phyloP scores from a whole-genome alignment of 345 rosid genomes.

The Euphorbia pulcherrima region DNA sequence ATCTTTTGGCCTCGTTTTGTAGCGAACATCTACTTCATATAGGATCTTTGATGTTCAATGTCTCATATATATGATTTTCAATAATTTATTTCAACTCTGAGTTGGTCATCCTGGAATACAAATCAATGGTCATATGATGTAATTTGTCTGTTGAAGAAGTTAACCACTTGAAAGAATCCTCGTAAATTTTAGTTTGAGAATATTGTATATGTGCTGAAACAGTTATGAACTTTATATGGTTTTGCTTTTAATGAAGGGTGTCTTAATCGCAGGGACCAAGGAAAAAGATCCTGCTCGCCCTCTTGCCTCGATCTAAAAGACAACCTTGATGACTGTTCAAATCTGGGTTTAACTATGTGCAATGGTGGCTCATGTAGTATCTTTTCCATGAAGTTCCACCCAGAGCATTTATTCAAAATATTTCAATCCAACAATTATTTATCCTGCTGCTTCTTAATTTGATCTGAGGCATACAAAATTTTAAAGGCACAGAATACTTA shows the following conservation, averaged over 20 bases:
- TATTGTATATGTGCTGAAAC: neutral
- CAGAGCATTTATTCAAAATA: neutral
- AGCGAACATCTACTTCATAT: neutral
- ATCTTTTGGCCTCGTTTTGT: constrained; percentile 6
- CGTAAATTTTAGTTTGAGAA: neutral
- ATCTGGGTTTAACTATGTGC: neutral
- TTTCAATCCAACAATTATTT: constrained; percentile 13
- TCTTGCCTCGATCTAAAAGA: constrained; percentile 50
- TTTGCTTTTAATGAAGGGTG: constrained; percentile 3
- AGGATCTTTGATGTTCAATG: neutral
- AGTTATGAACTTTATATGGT: neutral
- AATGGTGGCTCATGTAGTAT: constrained; percentile 7
- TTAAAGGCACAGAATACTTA: constrained; percentile 18
- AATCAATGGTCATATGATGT: neutral
- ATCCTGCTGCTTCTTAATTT: neutral
- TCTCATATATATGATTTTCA: neutral
- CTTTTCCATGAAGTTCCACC: neutral
- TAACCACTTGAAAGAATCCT: too few relatives aligned
- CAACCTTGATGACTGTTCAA: constrained; percentile 22
- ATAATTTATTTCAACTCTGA: neutral
- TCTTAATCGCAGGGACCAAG: constrained; percentile 75
- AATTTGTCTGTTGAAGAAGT: neutral
- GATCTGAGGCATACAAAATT: neutral
- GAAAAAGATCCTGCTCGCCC: constrained; percentile 83
- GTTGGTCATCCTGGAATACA: neutral